Evolutionary conservation across 768 basidiomycete genomes (phyloP).

Genomic region (Tylopilus subfusipes): DNA sequence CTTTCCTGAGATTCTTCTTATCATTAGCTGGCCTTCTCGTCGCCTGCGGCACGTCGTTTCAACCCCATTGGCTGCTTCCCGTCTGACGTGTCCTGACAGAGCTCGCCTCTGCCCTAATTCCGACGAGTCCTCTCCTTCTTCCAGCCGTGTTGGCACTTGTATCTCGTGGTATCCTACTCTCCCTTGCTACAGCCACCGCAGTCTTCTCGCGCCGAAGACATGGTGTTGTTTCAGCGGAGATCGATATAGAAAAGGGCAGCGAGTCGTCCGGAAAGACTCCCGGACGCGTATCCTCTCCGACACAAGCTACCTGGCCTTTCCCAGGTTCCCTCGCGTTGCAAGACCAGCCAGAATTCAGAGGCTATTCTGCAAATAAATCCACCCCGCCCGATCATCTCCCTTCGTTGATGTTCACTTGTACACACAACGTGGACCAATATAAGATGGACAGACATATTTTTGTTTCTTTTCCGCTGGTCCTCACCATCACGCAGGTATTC

Average conservation of each 20-base stretch:
- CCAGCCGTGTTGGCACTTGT: conserved; percentile 22
- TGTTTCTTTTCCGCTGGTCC: conserved; percentile 6
- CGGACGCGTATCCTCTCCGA: conserved; percentile 29
- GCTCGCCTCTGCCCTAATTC: conserved; percentile 24
- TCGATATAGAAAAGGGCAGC: conserved; percentile 18
- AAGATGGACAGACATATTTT: background rate
- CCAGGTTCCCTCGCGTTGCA: conserved; percentile 27
- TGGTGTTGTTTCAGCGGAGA: background rate
- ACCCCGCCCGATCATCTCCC: background rate
- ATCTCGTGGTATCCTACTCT: conserved; percentile 21
- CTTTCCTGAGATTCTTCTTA: conserved; percentile 14
- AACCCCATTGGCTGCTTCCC: background rate
- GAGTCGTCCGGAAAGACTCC: conserved; percentile 3
- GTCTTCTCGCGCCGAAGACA: conserved; percentile 4
- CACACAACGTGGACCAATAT: background rate
- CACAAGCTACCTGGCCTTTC: conserved; percentile 32
- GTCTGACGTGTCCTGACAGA: conserved; percentile 12
- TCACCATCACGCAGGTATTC: conserved; percentile 20
- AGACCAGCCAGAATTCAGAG: background rate
- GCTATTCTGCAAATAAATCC: background rate
- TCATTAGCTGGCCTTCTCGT: conserved; percentile 21
- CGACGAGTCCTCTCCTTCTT: conserved; percentile 25
- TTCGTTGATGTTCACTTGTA: background rate
- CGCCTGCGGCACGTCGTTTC: conserved; percentile 24
- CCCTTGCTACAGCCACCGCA: conserved; percentile 10